phyloP scores from a whole-genome alignment of 768 basidiomycete species.

The Galerina sulciceps region DNA sequence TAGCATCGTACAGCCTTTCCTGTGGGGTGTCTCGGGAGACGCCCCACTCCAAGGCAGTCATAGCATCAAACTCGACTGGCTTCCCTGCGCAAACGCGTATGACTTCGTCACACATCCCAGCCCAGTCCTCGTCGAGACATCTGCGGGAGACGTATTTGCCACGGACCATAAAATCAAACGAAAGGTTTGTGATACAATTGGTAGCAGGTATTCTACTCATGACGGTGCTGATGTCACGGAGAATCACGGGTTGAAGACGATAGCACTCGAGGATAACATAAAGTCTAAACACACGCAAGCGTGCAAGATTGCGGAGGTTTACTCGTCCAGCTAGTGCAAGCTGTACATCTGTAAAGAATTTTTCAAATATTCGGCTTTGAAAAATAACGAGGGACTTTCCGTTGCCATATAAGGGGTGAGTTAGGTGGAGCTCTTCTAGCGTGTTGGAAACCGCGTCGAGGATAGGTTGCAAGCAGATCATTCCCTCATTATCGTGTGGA shows the following conservation, averaged over 20 bases:
- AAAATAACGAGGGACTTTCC: background rate
- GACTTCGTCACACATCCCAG: background rate
- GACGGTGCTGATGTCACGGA: background rate
- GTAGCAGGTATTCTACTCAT: background rate
- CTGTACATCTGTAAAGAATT: background rate
- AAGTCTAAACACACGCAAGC: background rate
- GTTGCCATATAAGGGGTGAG: background rate
- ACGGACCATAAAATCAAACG: background rate
- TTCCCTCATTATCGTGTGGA: constrained; percentile 4
- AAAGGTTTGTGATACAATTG: background rate
- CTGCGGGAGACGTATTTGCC: background rate
- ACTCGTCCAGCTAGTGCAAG: background rate
- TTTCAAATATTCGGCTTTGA: background rate
- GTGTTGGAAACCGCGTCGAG: constrained; percentile 3
- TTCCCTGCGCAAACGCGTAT: background rate
- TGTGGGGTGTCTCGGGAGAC: no score
- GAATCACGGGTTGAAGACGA: background rate
- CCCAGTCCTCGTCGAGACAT: background rate
- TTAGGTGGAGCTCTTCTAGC: constrained; percentile 9
- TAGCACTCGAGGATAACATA: background rate
- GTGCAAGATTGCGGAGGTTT: background rate
- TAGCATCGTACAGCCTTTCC: no score
- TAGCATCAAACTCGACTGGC: background rate
- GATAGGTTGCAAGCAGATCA: constrained; percentile 6
- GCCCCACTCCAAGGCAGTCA: no score